Evolutionary conservation across 2,329 filamentous ascomycete genomes (phyloP), one percentile per base, ranked within the genome.

Genomic region (Colletotrichum tamarilloi): DNA sequence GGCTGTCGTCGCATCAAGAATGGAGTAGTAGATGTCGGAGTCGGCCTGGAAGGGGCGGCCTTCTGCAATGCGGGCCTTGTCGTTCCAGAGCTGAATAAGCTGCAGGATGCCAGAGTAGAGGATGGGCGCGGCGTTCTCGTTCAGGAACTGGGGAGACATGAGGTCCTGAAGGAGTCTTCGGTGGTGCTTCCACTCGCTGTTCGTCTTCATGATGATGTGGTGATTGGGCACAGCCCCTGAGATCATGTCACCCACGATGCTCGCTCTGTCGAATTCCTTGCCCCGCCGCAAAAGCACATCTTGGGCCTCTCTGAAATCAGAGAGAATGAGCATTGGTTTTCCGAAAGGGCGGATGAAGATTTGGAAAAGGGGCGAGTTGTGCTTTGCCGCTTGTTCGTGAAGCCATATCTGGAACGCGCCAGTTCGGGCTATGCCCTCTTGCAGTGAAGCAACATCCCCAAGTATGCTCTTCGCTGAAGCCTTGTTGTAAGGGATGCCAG

Each of bases 401-500:
- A 62, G 32, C 58, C 58, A 62, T 49, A 49, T 49, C 42, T 49
- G 42, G 56, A 72, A 72, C 5, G 67, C 63, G 32, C 68, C 68
- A 0, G 75, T 74, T 2, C 79, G 76, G 52, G 77, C 78, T 11
- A 82, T 77, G 72, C 82, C 81, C 24, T 76, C 75, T 67, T 86
- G 76, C 76, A 85, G 80, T 55, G 82, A 83, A 1, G 84, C 82
- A 1, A 84, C 73, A 71, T 88, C 85, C 6, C 86, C 86, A 11
- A 86, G 76, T 0, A 87, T 42, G 38, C 76, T 79, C 0, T 73
- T 75, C 1, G 80, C 78, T 0, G 85, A 80, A 22, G 78, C 75
- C 14, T 74, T 75, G 72, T 86, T 84, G 80, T 86, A 85, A 4
- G 87, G 85, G 53, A 88, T 87, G 8, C 82, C 83, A 2, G 84